Conservation (phyloP, 176 grass and related monocot species). For the Carex myosuroides region DNA sequence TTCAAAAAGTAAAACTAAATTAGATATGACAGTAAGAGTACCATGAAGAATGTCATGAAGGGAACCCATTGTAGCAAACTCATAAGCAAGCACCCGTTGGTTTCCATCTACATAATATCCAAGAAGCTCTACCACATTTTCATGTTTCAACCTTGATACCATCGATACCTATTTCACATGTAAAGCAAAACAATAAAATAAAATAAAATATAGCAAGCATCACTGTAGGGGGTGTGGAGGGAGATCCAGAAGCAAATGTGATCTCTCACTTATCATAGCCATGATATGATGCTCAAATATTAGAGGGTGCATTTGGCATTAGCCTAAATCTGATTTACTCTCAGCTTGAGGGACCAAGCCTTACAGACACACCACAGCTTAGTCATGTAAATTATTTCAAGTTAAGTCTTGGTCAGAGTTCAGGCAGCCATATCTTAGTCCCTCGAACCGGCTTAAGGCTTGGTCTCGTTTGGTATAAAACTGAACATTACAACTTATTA, state of each 20-base stretch:
- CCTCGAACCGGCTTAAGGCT: background rate
- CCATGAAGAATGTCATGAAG: slow-evolving; percentile 88
- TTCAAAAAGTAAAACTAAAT: background rate
- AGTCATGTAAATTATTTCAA: background rate
- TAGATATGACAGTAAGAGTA: slow-evolving; percentile 8
- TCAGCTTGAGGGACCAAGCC: background rate
- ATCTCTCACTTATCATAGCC: background rate
- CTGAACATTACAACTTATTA: background rate
- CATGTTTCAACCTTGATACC: slow-evolving; percentile 74
- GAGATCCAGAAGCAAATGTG: background rate
- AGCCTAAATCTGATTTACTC: background rate
- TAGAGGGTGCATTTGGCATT: background rate
- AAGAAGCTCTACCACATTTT: slow-evolving; percentile 65
- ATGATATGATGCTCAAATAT: background rate
- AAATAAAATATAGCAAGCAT: background rate
- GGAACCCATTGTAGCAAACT: slow-evolving; percentile 67
- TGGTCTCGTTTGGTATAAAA: background rate
- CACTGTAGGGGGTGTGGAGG: background rate
- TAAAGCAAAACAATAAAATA: background rate
- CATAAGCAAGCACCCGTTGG: slow-evolving; percentile 70
- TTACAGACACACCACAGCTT: background rate
- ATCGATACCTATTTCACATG: slow-evolving; percentile 40
- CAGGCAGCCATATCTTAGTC: background rate
- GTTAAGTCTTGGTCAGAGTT: background rate
- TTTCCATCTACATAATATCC: slow-evolving; percentile 64